A percentile compares a stretch with the other conserved stretches of the same genome.
Evolutionary conservation across 768 basidiomycete genomes (phyloP).

Genomic region (Clavulina sp.): DNA sequence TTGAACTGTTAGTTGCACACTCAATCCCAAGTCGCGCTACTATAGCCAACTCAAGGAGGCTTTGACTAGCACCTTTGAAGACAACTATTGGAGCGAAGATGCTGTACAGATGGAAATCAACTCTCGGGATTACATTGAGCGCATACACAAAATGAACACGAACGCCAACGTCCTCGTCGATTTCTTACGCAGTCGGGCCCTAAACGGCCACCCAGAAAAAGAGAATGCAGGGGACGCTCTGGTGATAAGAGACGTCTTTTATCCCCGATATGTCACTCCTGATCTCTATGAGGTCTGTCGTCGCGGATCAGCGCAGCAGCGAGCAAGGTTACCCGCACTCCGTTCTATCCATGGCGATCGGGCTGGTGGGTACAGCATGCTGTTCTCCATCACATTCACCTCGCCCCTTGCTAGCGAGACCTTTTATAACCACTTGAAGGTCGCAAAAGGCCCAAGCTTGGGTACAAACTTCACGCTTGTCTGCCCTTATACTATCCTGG

Average conservation of each 20-base stretch:
- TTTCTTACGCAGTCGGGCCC: conserved; percentile 35
- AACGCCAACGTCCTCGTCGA: conserved; percentile 77
- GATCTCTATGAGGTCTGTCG: background rate
- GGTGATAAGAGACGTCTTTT: too few species aligned
- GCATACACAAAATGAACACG: conserved; percentile 56
- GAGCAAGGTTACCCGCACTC: background rate
- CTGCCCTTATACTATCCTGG: too few species aligned
- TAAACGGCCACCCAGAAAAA: conserved; percentile 12
- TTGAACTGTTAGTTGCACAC: conserved; percentile 50
- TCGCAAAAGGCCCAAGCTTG: too few species aligned
- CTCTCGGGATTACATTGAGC: conserved; percentile 74
- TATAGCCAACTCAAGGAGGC: conserved; percentile 48
- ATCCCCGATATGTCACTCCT: too few species aligned
- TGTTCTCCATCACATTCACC: too few species aligned
- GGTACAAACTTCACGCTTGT: too few species aligned
- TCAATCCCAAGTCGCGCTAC: conserved; percentile 63
- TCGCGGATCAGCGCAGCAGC: background rate
- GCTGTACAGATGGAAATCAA: conserved; percentile 96
- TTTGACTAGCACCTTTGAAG: conserved; percentile 49
- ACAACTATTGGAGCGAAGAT: conserved; percentile 78
- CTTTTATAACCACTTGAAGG: too few species aligned
- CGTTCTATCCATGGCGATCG: background rate
- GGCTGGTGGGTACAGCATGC: background rate
- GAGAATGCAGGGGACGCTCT: too few species aligned
- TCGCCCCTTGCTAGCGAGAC: too few species aligned